phyloP scores from a whole-genome alignment of 306 rosid genomes.

The Vigna reflexopilosa region DNA sequence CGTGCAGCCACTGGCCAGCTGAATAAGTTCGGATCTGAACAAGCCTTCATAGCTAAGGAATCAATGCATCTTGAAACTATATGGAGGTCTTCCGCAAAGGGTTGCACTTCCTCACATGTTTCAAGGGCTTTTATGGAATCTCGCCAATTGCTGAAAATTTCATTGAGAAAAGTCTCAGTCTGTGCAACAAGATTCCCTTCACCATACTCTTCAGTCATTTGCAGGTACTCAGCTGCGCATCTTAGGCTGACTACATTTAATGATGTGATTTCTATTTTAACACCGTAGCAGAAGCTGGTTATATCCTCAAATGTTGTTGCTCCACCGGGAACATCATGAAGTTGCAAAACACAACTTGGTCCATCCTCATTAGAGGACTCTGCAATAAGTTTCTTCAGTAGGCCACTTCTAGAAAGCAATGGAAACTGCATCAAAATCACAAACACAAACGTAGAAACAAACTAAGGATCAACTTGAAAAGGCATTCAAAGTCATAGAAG shows the following conservation, averaged over 20 bases:
- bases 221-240: slow-evolving; percentile 86
- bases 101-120: slow-evolving; percentile 69
- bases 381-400: slow-evolving; percentile 73
- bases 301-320: slow-evolving; percentile 74
- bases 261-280: slow-evolving; percentile 65
- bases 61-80: slow-evolving; percentile 79
- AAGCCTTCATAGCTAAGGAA: slow-evolving; percentile 82
- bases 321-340: slow-evolving; percentile 79
- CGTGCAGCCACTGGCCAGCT: slow-evolving; percentile 56
- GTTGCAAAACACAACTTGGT: slow-evolving; percentile 60
- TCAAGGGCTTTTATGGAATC: slow-evolving; percentile 74
- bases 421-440: slow-evolving; percentile 76
- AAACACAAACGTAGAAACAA: slow-evolving; percentile 30
- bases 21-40: slow-evolving; percentile 67
- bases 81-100: slow-evolving; percentile 71
- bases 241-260: slow-evolving; percentile 75
- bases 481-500: not conserved
- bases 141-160: slow-evolving; percentile 67
- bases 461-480: slow-evolving; percentile 22
- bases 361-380: slow-evolving; percentile 61
- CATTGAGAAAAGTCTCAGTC: slow-evolving; percentile 66
- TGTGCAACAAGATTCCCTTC: slow-evolving; percentile 68
- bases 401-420: slow-evolving; percentile 87
- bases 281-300: slow-evolving; percentile 71
- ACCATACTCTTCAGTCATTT: slow-evolving; percentile 77